These are phyloP conservation scores for Diaporthe capsici DNA, from an alignment of 2,329 filamentous ascomycete genomes.

Conservation along the genomic window DNA sequence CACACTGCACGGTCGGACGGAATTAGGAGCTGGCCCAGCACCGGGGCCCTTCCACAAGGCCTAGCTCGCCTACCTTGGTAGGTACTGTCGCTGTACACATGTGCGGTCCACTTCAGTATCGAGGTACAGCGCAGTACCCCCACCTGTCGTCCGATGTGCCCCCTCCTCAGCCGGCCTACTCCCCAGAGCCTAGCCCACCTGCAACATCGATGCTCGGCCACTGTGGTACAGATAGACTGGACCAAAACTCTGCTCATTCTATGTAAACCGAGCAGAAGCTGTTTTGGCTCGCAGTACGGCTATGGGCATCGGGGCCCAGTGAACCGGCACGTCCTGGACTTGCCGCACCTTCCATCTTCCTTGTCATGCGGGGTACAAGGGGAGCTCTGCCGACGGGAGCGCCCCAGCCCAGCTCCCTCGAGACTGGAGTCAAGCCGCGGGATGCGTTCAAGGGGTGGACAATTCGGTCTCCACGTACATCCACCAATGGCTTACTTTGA, in stretches of 20 bases:
- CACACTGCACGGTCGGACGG: neutral
- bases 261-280: neutral
- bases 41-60: neutral
- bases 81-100: neutral
- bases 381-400: conserved; percentile 8
- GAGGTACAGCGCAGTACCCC: neutral
- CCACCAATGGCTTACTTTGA: neutral
- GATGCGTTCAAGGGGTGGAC: neutral
- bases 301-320: neutral
- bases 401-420: neutral
- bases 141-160: neutral
- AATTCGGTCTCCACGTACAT: neutral
- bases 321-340: neutral
- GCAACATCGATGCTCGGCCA: neutral
- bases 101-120: neutral
- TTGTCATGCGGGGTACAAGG: conserved; percentile 8
- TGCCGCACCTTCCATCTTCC: conserved; percentile 1
- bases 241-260: neutral
- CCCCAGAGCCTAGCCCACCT: conserved; percentile 4
- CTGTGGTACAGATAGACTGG: neutral
- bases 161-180: neutral
- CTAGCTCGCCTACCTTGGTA: neutral
- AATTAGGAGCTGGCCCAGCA: neutral
- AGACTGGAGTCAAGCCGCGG: neutral
- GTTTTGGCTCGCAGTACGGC: neutral